Evolutionary conservation across 139 green algal genomes (phyloP), one percentile per base, ranked within the genome.

Genomic region (Haematococcus lacustris): DNA sequence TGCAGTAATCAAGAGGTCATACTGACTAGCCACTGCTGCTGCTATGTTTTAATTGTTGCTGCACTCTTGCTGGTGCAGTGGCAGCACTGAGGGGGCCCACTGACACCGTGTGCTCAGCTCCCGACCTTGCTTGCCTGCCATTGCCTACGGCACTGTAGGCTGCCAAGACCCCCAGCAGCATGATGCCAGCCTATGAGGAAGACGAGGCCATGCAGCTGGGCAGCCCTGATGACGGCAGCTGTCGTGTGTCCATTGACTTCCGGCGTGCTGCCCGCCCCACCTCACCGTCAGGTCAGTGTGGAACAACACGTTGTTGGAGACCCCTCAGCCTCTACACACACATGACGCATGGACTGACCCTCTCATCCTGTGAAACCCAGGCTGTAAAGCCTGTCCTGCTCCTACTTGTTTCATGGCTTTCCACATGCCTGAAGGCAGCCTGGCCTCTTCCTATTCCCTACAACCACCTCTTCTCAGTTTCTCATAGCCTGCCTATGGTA

Each of bases 171-270:
- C 61, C 61, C 34, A 23, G 32, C 39, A 41, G 34, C 26, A 30
- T 33, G 5, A 33, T 33, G 13, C 30, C 32, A 4, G 61, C 4
- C 40, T 9, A 68, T 21, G 32, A 30, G 9, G 61, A 30, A 17
- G 61, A 30, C 23, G 61, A 68, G n/a, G 61, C 25, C 4, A 33
- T 68, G n/a, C 26, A 30, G 61, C 61, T 68, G 9, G 61, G 61
- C 61, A 68, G 61, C 61, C 61, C 61, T n/a, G n/a, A n/a, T 68
- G 61, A 68, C 30, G 30, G 30, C 5, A 68, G 61, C 30, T 30
- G 39, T 26, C 5, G 33, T 41, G 61, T 43, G 30, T 68, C 57
- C 17, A 33, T 37, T 33, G 57, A 65, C 47, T 21, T 57, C 21
- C 21, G 17, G 13, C 21, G 13, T 57, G 13, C 21, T 57, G 47